Evolutionary conservation across 306 rosid species (phyloP).

Genomic region (Cajanus cajan): DNA sequence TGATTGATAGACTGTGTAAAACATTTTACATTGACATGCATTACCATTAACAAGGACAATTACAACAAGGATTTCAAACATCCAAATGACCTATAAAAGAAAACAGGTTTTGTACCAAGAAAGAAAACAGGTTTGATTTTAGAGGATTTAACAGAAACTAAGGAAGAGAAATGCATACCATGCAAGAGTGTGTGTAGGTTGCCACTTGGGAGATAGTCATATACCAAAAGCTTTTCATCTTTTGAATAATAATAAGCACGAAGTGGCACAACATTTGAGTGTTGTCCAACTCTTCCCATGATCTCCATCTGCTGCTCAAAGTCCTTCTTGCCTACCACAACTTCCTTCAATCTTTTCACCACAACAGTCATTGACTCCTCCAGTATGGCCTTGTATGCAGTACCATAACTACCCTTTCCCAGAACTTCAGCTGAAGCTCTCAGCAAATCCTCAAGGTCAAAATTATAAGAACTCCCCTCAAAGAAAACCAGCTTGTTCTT

Average conservation of each 20-base stretch:
- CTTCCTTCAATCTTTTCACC: slow-evolving; percentile 87
- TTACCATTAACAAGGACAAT: not conserved
- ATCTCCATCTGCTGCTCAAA: slow-evolving; percentile 84
- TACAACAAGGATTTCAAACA: slow-evolving; percentile 8
- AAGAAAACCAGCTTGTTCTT: slow-evolving; percentile 85
- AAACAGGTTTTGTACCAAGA: not conserved
- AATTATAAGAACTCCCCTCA: slow-evolving; percentile 83
- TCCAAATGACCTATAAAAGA: not conserved
- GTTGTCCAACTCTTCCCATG: slow-evolving; percentile 76
- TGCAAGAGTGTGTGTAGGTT: slow-evolving; percentile 69
- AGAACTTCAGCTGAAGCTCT: slow-evolving; percentile 89
- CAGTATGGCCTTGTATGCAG: slow-evolving; percentile 81
- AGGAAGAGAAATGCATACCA: slow-evolving; percentile 45
- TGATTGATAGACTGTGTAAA: too few relatives aligned
- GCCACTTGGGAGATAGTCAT: slow-evolving; percentile 63
- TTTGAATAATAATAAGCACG: slow-evolving; percentile 88
- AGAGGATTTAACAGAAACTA: not conserved
- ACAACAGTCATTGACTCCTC: slow-evolving; percentile 84
- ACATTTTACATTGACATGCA: too few relatives aligned
- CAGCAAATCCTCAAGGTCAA: slow-evolving; percentile 83
- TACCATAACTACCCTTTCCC: slow-evolving; percentile 89
- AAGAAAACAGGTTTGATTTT: not conserved
- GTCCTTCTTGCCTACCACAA: slow-evolving; percentile 75
- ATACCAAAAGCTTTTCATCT: slow-evolving; percentile 85
- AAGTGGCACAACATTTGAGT: slow-evolving; percentile 66